phyloP scores from a whole-genome alignment of 129 eudicot species.

The Flaveria robusta region DNA sequence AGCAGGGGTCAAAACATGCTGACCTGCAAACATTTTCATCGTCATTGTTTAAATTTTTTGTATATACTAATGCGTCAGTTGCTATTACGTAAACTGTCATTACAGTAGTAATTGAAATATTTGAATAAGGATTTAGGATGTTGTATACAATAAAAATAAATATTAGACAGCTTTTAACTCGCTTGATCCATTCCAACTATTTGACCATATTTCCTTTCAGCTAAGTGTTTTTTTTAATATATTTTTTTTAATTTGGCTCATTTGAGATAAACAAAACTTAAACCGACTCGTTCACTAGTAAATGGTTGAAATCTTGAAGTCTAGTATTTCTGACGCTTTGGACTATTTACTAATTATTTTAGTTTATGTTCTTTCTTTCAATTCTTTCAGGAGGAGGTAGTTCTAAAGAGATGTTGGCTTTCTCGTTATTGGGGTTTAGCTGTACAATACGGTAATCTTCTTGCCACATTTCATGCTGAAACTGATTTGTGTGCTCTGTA shows the following conservation, averaged over 20 bases:
- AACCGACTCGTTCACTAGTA: neutral
- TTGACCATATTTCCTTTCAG: neutral
- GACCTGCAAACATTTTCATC: neutral
- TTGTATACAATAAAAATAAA: neutral
- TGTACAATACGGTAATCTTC: slow-evolving; percentile 62
- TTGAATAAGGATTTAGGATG: neutral
- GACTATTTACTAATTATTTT: neutral
- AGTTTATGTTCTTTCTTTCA: neutral
- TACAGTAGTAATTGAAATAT: neutral
- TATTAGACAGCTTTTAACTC: neutral
- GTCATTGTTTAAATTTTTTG: neutral
- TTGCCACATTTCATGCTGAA: slow-evolving; percentile 16
- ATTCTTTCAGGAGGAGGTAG: slow-evolving; percentile 73
- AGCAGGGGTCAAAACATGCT: neutral
- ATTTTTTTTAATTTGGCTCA: neutral
- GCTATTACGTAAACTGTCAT: neutral
- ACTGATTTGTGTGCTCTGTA: neutral
- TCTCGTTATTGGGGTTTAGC: slow-evolving; percentile 89
- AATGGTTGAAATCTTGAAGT: neutral
- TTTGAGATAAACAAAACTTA: neutral
- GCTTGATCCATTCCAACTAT: neutral
- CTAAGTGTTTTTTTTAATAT: neutral
- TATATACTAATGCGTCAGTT: neutral
- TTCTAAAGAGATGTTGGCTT: slow-evolving; percentile 90
- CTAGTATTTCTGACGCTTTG: slow-evolving; percentile 9